A percentile compares a stretch with the other conserved stretches of the same genome.
Conservation (phyloP, 345 rosid species). For the Rhodamnia argentea region DNA sequence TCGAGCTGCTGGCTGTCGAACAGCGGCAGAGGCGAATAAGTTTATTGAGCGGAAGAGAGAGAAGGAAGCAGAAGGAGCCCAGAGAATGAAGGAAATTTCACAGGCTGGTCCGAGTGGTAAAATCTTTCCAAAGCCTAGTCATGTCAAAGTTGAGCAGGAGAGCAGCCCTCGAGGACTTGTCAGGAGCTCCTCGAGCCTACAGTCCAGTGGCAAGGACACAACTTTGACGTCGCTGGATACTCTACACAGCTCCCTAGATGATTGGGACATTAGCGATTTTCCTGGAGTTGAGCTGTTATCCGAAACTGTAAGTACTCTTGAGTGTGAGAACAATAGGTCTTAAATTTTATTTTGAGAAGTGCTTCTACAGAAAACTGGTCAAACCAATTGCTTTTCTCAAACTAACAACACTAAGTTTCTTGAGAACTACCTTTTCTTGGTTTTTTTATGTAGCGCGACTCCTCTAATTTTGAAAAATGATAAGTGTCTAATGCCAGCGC, state of each 20-base stretch:
- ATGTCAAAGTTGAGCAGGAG: conserved; percentile 21
- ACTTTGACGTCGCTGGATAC: conserved; percentile 14
- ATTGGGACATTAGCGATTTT: conserved; percentile 70
- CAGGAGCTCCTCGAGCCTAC: conserved; percentile 22
- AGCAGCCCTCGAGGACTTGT: conserved; percentile 31
- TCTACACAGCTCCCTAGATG: conserved; percentile 26
- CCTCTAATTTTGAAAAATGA: neutral
- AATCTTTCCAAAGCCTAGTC: conserved; percentile 22
- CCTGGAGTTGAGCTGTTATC: conserved; percentile 66
- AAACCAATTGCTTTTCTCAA: neutral
- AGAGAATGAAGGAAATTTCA: conserved; percentile 35
- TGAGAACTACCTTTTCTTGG: neutral
- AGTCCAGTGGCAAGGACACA: conserved; percentile 30
- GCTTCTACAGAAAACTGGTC: neutral
- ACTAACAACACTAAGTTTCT: neutral
- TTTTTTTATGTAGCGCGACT: neutral
- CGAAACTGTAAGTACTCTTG: conserved; percentile 42
- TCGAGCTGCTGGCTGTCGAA: conserved; percentile 65
- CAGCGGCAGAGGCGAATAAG: conserved; percentile 48
- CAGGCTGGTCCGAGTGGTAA: conserved; percentile 54
- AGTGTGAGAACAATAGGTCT: neutral
- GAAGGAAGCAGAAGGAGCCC: conserved; percentile 42
- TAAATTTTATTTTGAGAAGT: neutral
- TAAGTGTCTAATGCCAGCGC: neutral
- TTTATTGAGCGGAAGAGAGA: conserved; percentile 59